phyloP scores from a whole-genome alignment of 2,329 filamentous ascomycete species.

The Ophiostoma sp. region DNA sequence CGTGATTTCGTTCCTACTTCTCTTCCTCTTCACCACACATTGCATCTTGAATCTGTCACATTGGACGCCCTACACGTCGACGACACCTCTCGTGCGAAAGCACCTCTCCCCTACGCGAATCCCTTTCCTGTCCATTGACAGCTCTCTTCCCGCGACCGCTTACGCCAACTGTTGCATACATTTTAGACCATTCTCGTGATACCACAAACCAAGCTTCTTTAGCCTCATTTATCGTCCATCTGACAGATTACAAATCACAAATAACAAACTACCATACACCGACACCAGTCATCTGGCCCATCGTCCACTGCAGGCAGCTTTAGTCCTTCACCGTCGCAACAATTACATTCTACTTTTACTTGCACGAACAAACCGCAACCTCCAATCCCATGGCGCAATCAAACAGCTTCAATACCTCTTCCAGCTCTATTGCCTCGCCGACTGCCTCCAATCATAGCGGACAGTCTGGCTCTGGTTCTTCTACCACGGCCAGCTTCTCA shows the following conservation, averaged over 20 bases:
- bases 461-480: slow-evolving; percentile 16
- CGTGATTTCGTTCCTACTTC: slow-evolving; percentile 6
- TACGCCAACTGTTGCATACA: neutral
- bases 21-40: neutral
- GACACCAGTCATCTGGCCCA: neutral
- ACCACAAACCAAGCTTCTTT: neutral
- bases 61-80: slow-evolving; percentile 9
- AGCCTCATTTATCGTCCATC: neutral
- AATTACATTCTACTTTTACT: neutral
- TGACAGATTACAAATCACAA: neutral
- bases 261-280: neutral
- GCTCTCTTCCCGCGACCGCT: neutral
- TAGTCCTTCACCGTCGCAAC: neutral
- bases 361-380: neutral
- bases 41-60: slow-evolving; percentile 11
- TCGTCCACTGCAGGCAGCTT: neutral
- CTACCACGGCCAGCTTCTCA: slow-evolving; percentile 42
- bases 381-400: slow-evolving; percentile 23
- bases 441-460: slow-evolving; percentile 21
- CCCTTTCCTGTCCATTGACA: neutral
- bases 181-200: neutral
- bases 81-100: slow-evolving; percentile 19
- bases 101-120: slow-evolving; percentile 6
- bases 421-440: slow-evolving; percentile 23
- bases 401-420: slow-evolving; percentile 21